phyloP scores from a whole-genome alignment of 257 asterid species.

The Craterostigma plantagineum region DNA sequence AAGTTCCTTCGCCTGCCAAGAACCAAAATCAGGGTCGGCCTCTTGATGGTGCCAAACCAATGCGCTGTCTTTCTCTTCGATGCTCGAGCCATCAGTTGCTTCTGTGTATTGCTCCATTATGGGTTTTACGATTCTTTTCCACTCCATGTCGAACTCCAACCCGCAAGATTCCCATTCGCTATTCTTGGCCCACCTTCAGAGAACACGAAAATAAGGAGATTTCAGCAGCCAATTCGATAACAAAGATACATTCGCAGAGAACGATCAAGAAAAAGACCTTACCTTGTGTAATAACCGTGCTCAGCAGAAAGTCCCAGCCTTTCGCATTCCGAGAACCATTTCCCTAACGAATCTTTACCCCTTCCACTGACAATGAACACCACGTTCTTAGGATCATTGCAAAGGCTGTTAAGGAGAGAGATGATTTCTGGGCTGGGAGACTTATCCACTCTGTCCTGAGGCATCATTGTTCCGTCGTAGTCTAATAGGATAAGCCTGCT shows the following conservation, averaged over 20 bases:
- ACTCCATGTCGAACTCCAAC: slow-evolving; percentile 26
- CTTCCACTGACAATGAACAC: slow-evolving; percentile 88
- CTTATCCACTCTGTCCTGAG: slow-evolving; percentile 52
- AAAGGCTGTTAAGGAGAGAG: slow-evolving; percentile 33
- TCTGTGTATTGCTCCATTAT: slow-evolving; percentile 77
- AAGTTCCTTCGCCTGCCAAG: slow-evolving; percentile 82
- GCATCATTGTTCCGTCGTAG: slow-evolving; percentile 83
- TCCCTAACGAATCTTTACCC: slow-evolving; percentile 46
- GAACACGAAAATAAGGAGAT: neutral
- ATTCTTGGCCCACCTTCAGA: slow-evolving; percentile 34
- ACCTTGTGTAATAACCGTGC: slow-evolving; percentile 85
- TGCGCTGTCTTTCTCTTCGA: slow-evolving; percentile 81
- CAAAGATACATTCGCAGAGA: neutral
- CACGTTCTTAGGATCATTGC: slow-evolving; percentile 45
- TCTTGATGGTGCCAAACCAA: slow-evolving; percentile 87
- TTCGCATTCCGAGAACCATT: slow-evolving; percentile 61
- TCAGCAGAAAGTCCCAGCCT: slow-evolving; percentile 84
- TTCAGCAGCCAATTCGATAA: neutral
- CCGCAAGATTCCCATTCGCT: slow-evolving; percentile 53
- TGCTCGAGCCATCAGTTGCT: slow-evolving; percentile 80
- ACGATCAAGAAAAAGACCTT: neutral
- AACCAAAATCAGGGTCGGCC: slow-evolving; percentile 78
- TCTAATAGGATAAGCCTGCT: slow-evolving; percentile 64
- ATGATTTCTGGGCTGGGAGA: slow-evolving; percentile 46
- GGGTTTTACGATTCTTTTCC: slow-evolving; percentile 61